These are phyloP conservation scores for Melastoma malabathricum DNA, from an alignment of 345 rosid genomes.

Conservation along the genomic window DNA sequence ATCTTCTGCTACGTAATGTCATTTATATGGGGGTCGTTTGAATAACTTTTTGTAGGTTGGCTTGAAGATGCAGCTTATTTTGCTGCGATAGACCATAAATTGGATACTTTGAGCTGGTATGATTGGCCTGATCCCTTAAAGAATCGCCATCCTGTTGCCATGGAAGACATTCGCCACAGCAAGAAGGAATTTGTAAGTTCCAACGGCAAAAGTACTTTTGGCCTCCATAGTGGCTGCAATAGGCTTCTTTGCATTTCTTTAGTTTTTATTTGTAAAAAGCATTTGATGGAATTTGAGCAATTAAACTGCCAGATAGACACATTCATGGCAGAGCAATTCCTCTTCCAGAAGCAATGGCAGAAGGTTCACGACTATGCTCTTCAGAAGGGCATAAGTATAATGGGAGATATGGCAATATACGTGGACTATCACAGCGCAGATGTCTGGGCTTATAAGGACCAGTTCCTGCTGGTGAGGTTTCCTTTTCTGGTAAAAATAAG, in stretches of 20 bases:
- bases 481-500: constrained; percentile 4
- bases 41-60: constrained; percentile 47
- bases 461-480: constrained; percentile 62
- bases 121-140: constrained; percentile 79
- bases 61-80: constrained; percentile 94
- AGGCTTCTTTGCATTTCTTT: too few relatives aligned
- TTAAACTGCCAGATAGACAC: constrained; percentile 44
- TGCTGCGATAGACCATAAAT: constrained; percentile 66
- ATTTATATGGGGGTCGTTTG: too few relatives aligned
- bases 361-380: constrained; percentile 61
- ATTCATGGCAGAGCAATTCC: constrained; percentile 82
- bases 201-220: neutral
- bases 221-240: neutral
- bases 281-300: too few relatives aligned
- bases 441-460: constrained; percentile 94
- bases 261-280: too few relatives aligned
- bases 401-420: constrained; percentile 99
- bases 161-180: constrained; percentile 67
- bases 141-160: constrained; percentile 70
- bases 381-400: constrained; percentile 60
- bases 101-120: constrained; percentile 59
- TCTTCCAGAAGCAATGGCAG: constrained; percentile 95
- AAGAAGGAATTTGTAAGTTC: constrained; percentile 67
- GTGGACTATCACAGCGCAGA: constrained; percentile 96
- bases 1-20: too few relatives aligned